Base-by-base conservation (phyloP, 2,329 filamentous ascomycete genomes). In the Pseudocercospora pini-densiflorae region DNA sequence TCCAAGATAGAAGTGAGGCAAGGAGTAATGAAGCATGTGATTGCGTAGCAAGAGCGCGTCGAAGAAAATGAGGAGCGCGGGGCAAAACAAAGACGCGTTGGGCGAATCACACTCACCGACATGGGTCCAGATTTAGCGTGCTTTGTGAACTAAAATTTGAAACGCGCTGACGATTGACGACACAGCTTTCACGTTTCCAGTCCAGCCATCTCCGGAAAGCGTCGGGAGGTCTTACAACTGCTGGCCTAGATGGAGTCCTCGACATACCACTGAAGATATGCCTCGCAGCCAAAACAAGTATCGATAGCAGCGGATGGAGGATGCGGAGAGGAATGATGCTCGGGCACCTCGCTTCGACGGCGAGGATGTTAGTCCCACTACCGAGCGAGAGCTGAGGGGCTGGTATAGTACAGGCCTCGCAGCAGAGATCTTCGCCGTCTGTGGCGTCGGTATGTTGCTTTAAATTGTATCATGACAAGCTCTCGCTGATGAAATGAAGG, bases 401-500 rank as follows among this genome's bases (percentile, higher is more conserved):
- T 74, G 73, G 73, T 74, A 74, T 59, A 70, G 66, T 29, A 68
- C 63, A 14, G 72, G 73, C 0, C 64, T 96, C 85, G 94, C 94
- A n/a, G 93, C 94, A 21, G 94, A 98, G 82, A 93, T 95, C 31
- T 98, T 96, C 79, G 92, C 94, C 24, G 92, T 97, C 62, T 97
- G 94, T 78, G 94, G 88, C 54, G 87, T 90, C 78, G 88, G 93
- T 92, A 79, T 77, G 89, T 82, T 43, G 40, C 23, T 29, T 62
- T 23, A 62, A 49, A 24, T n/a, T 59, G 29, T 12, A 14, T 59
- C 12, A 14, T 23, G 63, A 70, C 73, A 68, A 73, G 64, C 57
- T 24, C 8, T 1, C 12, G 33, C 33, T 59, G 27, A 59, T 3
- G 19, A 66, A 60, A 57, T 49, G 23, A 74, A 94, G 93, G 91